Evolutionary conservation across 106 monocot genomes (phyloP).

Genomic region (Apostasia ramifera): DNA sequence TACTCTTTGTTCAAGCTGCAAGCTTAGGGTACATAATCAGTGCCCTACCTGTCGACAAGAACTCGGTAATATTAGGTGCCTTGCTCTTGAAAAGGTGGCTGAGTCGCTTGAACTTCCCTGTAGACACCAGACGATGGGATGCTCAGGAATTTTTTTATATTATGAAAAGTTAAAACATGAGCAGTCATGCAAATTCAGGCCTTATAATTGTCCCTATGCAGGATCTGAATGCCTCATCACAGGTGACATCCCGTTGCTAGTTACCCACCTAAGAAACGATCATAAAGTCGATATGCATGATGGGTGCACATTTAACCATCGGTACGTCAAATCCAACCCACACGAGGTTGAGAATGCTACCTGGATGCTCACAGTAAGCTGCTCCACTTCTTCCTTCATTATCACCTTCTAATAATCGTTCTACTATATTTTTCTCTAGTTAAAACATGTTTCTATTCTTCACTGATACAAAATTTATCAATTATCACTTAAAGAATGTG

Average conservation of each 20-base stretch:
- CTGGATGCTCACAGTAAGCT: constrained; percentile 28
- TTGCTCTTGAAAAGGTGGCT: not conserved
- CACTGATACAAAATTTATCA: no score
- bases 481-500: no score
- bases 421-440: no score
- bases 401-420: no score
- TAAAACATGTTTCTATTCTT: no score
- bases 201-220: constrained; percentile 23
- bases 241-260: constrained; percentile 18
- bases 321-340: constrained; percentile 17
- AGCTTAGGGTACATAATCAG: constrained; percentile 23
- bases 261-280: constrained; percentile 15
- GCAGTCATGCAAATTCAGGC: constrained; percentile 14
- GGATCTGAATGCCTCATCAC: constrained; percentile 17
- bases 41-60: constrained; percentile 5
- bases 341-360: constrained; percentile 3
- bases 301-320: constrained; percentile 18
- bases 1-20: constrained; percentile 24
- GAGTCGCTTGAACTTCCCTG: constrained; percentile 24
- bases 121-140: constrained; percentile 17
- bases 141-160: constrained; percentile 12
- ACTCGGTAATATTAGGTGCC: no score
- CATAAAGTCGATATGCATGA: constrained; percentile 21
- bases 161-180: constrained; percentile 19
- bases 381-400: not conserved